Base-by-base conservation (phyloP, 2,329 filamentous ascomycete genomes). In the Leptographium lundbergii region DNA sequence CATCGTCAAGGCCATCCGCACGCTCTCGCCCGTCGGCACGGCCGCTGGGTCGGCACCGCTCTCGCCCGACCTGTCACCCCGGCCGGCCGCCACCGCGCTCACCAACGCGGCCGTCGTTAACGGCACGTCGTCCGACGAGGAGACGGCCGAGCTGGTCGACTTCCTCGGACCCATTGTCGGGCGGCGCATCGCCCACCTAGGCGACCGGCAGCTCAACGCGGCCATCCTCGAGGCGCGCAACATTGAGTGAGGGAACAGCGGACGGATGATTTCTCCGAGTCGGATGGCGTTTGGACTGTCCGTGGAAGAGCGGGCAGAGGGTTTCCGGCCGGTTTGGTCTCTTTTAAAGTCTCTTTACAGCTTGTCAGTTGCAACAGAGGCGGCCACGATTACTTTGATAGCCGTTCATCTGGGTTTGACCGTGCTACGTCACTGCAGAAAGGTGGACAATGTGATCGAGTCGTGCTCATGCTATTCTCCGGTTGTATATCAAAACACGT, bases 131-230 rank as follows among this genome's bases (percentile, higher is more conserved):
- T 65, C 64, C 57, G 72, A 75, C 11, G 66, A 68, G 1, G 75
- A 81, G 58, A 66, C 69, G 0, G 67, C 71, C 7, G 74, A 81
- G 58, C 69, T 84, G 4, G 74, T 74, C 36, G 79, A 80, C 1
- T 83, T 82, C 57, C 66, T 84, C 7, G 81, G 81, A 0, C 74
- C 79, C 6, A 78, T 77, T 50, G 70, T 84, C 3, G 80, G 78
- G n/a, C 70, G 72, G 47, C 74, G 74, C 52, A 72, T 84, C 63
- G 71, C 73, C 0, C 67, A 69, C 29, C 66, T 79, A 10, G 74
- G 72, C 4, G 77, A 80, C 62, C 72, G 74, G 48, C 68, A 70
- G 45, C 67, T 84, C 52, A 77, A 80, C 60, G 72, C 71, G 64
- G 74, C 75, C 3, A 73, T 84, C 14, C 68, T 84, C 56, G 80